These are phyloP conservation scores for Neofusicoccum parvum DNA, from an alignment of 2,329 filamentous ascomycete species.

Conservation along the genomic window DNA sequence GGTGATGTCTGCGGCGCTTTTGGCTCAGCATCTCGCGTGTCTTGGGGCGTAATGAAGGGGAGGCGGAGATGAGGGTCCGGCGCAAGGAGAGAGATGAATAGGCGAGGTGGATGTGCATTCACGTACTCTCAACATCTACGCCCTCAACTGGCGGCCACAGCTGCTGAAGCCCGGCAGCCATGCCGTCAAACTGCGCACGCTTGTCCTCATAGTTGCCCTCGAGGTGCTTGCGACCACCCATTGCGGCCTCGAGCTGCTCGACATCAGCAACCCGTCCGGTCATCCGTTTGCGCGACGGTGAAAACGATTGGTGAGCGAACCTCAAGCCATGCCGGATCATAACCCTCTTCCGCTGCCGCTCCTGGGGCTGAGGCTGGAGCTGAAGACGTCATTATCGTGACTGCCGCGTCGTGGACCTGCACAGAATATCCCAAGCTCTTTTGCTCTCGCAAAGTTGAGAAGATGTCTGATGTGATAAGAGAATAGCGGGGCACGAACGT, in stretches of 20 bases:
- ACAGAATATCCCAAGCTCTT: no score
- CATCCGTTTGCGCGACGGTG: no score
- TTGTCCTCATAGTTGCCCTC: not conserved
- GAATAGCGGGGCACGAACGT: no score
- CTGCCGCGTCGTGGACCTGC: not conserved
- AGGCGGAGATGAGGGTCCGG: not conserved
- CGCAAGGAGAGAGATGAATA: no score
- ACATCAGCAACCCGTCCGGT: no score
- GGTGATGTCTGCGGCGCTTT: not conserved
- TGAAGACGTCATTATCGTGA: not conserved
- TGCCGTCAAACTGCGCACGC: not conserved
- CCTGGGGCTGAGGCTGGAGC: no score
- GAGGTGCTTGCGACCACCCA: conserved; percentile 1
- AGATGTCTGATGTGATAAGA: no score
- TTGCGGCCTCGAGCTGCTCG: not conserved
- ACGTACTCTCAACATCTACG: not conserved
- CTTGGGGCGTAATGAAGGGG: no score
- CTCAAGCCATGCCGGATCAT: conserved; percentile 2
- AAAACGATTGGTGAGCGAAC: not conserved
- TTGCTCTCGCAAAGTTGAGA: no score
- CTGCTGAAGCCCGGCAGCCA: not conserved
- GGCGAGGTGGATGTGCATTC: no score
- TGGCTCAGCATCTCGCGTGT: no score
- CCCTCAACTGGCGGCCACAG: not conserved
- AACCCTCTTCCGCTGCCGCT: not conserved